These are phyloP conservation scores for Pyrus pyrifolia DNA, from an alignment of 306 rosid genomes.

Conservation along the genomic window DNA sequence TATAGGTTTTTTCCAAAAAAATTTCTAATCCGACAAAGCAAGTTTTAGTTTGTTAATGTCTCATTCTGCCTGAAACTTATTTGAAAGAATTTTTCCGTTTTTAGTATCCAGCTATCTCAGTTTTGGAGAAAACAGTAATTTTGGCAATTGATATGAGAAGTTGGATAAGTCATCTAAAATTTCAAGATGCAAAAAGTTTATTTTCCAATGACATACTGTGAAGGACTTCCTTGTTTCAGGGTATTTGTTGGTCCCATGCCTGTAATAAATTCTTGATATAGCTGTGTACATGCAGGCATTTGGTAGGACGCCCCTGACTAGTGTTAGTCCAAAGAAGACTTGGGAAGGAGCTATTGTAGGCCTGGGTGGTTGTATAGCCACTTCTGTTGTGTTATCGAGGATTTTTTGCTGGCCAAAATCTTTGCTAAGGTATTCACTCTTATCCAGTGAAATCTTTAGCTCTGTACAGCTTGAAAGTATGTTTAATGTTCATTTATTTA, in stretches of 20 bases:
- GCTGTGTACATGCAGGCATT: conserved; percentile 58
- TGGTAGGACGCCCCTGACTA: conserved; percentile 88
- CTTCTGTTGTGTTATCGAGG: conserved; percentile 60
- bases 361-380: conserved; percentile 81
- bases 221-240: neutral
- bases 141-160: neutral
- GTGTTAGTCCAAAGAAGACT: conserved; percentile 90
- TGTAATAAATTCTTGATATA: conserved; percentile 5
- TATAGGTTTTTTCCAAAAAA: neutral
- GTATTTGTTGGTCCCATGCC: neutral
- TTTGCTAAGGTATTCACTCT: conserved; percentile 48
- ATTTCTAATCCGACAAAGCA: neutral
- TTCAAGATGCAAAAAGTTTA: neutral
- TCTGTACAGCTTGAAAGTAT: neutral
- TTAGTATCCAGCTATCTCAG: neutral
- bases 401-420: conserved; percentile 80
- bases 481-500: conserved; percentile 3
- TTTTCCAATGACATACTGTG: neutral
- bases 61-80: neutral
- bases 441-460: neutral
- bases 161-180: neutral
- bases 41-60: neutral
- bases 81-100: neutral
- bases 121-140: neutral
- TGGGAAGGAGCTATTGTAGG: conserved; percentile 98